Evolutionary conservation across 2,329 filamentous ascomycete genomes (phyloP).

Genomic region (Boeremia lycopersici): DNA sequence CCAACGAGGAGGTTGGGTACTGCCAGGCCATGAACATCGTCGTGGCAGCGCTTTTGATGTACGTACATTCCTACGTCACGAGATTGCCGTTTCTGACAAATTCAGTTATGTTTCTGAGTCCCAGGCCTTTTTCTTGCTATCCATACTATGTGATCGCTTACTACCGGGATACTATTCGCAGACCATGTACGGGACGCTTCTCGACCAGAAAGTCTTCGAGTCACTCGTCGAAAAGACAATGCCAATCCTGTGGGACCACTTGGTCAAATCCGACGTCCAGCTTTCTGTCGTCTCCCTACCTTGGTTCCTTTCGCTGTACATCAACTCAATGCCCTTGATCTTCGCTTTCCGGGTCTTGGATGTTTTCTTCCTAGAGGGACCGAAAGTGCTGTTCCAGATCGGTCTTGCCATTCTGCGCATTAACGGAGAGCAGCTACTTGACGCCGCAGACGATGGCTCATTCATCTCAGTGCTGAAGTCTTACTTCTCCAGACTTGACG

Average conservation of each 20-base stretch:
- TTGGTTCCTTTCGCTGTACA: conserved; percentile 97
- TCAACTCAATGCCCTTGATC: conserved; percentile 98
- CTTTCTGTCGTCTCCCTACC: conserved; percentile 95
- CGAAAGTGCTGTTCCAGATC: conserved; percentile 96
- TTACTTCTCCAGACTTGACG: conserved; percentile 91
- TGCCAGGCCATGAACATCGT: conserved; percentile 99
- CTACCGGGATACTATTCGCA: conserved; percentile 97
- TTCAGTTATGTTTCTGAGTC: conserved; percentile 88
- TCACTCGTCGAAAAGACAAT: conserved; percentile 98
- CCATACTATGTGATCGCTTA: conserved; percentile 87
- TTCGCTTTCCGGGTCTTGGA: conserved; percentile 97
- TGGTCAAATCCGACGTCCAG: conserved; percentile 96
- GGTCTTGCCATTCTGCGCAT: conserved; percentile 95
- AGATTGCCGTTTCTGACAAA: conserved; percentile 32
- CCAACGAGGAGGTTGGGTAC: conserved; percentile 92
- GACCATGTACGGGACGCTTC: conserved; percentile 97
- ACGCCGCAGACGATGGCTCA: conserved; percentile 90
- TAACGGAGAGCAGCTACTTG: conserved; percentile 93
- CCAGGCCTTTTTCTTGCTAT: conserved; percentile 94
- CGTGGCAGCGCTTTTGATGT: conserved; percentile 93
- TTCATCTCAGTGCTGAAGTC: conserved; percentile 96
- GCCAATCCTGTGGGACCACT: conserved; percentile 96
- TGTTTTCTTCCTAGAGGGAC: conserved; percentile 97
- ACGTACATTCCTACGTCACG: conserved; percentile 40
- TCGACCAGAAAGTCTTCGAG: conserved; percentile 97